Base-by-base conservation (phyloP, 176 grass and related monocot species). In the Zizania latifolia region DNA sequence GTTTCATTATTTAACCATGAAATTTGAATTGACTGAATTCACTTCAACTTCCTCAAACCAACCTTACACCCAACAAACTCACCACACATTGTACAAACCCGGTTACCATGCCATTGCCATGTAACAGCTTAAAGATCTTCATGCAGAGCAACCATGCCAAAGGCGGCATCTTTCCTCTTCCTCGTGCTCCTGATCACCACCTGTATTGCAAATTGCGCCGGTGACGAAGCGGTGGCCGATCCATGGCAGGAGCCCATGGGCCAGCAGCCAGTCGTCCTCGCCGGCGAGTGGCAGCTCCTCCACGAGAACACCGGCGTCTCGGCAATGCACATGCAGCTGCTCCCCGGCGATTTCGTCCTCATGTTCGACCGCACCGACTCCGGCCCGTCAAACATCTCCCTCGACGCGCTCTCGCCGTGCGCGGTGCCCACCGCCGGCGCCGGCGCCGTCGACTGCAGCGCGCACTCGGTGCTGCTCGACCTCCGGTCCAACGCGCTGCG, bases 271-370 rank as follows among this genome's bases (percentile, higher is more conserved):
- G 16, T 23, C 3, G 35, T 37, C 28, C 15, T 59, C 41, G 46
- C 70, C 32, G 87, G 90, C 16, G 66, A 86, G 81, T 97, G 93
- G 93, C 79, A 61, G 37, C 80, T 97, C 43, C 88, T 97, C 16
- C 88, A 86, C 41, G 75, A 77, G 19, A 93, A 74, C 85, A 93
- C 86, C 50, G 93, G 93, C 77, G 82, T 97, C 6, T 92, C 86
- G 3, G 93, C 83, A 43, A 97, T 97, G 93, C 93, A 93, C 85
- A 93, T 97, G 90, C 93, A 97, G 56, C 83, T 97, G 0, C 88
- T 93, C 16, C 90, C 93, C 0, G 85, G 77, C 9, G 80, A 97
- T 74, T 85, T 62, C 48, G 80, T 93, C 8, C 82, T 97, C 50
- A 90, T 86, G 72, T 97, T 97, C 67, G 90, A 97, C 76, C 88